Base-by-base conservation (phyloP, 495 filamentous ascomycete species). In the Podospora australis region DNA sequence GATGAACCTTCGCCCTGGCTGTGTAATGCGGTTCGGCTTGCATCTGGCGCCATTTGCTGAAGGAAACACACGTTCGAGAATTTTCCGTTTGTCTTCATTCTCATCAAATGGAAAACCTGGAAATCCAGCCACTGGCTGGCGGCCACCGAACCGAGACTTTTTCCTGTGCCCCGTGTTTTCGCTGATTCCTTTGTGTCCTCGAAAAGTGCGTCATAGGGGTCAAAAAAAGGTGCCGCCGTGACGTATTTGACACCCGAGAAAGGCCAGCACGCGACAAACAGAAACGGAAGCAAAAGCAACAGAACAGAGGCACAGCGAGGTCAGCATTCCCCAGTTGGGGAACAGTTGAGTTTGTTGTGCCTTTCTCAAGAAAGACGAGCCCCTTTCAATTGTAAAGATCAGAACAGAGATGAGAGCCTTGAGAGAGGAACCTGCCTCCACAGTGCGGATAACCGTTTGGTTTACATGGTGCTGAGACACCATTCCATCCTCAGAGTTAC, bases 151-250 rank as follows among this genome's bases (percentile, higher is more conserved):
- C n/a, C n/a, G n/a, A n/a, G n/a, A n/a, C n/a, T n/a, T n/a, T n/a
- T n/a, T n/a, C n/a, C n/a, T n/a, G 55, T 55, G 53, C 42, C 53
- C 48, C 44, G 44, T 56, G 58, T 57, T 52, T 26, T 43, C 25
- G 19, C 7, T n/a, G n/a, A n/a, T n/a, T n/a, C n/a, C n/a, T n/a
- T 36, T 36, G 11, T 36, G 32, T 17, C 14, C n/a, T 17, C 32
- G 51, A 43, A 45, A 49, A 60, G 52, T 65, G 62, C 62, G 62
- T 65, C 62, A 65, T 65, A 56, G 54, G 56, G 61, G 51, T 38
- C 22, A 35, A n/a, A 34, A 14, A 34, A 42, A 25, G 10, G 1
- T 39, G 39, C 20, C 22, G 14, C 32, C 14, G 46, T 43, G 23
- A 34, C 22, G 41, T 17, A 24, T 32, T 42, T 28, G 17, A n/a